Evolutionary conservation across 352 stramenopile genomes (phyloP).

Genomic region (Hyaloperonospora arabidopsidis): DNA sequence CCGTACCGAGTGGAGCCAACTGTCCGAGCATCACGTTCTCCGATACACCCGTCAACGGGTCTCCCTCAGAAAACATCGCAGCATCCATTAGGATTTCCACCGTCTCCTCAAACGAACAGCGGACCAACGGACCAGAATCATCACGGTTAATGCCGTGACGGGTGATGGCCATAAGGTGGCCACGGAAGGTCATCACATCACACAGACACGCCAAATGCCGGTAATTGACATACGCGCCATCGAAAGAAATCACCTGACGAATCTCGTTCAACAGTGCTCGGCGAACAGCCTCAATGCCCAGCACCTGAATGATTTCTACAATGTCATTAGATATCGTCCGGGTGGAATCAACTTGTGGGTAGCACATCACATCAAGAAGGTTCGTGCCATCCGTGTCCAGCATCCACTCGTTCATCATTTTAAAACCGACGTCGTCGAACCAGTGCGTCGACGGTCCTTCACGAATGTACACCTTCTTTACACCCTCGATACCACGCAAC

Average conservation of each 20-base stretch:
- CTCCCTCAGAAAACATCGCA: constrained; percentile 94
- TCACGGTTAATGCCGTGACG: constrained; percentile 99
- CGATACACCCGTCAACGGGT: constrained; percentile 96
- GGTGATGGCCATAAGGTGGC: constrained; percentile 95
- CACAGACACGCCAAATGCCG: constrained; percentile 96
- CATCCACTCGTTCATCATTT: constrained; percentile 94
- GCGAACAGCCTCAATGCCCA: constrained; percentile 88
- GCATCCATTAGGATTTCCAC: constrained; percentile 99
- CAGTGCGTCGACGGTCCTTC: constrained; percentile 91
- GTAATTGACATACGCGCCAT: constrained; percentile 99
- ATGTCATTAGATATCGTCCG: constrained; percentile 99
- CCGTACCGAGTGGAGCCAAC: constrained; percentile 93
- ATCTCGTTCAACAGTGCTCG: constrained; percentile 93
- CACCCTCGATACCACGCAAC: constrained; percentile 93
- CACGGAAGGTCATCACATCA: constrained; percentile 99
- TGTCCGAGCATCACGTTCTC: constrained; percentile 99
- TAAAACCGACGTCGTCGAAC: constrained; percentile 93
- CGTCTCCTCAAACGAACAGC: constrained; percentile 99
- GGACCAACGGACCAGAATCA: constrained; percentile 95
- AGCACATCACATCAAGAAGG: constrained; percentile 94
- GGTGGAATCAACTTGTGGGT: constrained; percentile 94
- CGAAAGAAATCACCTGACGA: constrained; percentile 97
- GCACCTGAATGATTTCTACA: constrained; percentile 96
- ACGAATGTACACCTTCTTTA: constrained; percentile 98
- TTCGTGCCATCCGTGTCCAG: constrained; percentile 99